A percentile compares a stretch with the other conserved stretches of the same genome.
Evolutionary conservation across 2,329 filamentous ascomycete species (phyloP).

Genomic region (Podosphaera fusca): DNA sequence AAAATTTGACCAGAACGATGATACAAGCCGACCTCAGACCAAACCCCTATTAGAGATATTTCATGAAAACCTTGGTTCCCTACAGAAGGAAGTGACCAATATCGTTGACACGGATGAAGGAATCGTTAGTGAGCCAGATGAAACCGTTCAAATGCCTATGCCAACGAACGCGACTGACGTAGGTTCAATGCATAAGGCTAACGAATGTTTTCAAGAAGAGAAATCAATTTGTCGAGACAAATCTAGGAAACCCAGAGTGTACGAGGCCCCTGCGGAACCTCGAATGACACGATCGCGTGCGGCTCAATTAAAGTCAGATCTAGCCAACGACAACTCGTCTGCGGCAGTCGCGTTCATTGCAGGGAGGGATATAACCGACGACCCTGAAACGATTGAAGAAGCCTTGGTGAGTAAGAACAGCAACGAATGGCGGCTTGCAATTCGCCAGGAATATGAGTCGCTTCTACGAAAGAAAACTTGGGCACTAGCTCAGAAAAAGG

Average conservation of each 20-base stretch:
- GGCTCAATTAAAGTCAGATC: background rate
- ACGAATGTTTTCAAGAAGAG: too few species aligned
- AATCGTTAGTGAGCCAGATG: too few species aligned
- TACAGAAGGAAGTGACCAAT: conserved; percentile 1
- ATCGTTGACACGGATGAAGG: background rate
- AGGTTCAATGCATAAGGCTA: too few species aligned
- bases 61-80: background rate
- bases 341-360: background rate
- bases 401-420: background rate
- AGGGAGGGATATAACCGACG: background rate
- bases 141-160: too few species aligned
- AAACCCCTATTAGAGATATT: background rate
- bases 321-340: background rate
- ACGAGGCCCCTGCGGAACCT: background rate
- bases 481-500: background rate
- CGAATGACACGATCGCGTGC: background rate
- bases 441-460: background rate
- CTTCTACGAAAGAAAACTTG: background rate
- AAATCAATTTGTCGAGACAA: too few species aligned
- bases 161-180: too few species aligned
- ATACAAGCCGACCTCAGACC: background rate
- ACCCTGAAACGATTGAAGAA: background rate
- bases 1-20: background rate
- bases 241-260: too few species aligned
- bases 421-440: background rate